Evolutionary conservation across 2,329 filamentous ascomycete species (phyloP).

Genomic region (Verticillium longisporum): DNA sequence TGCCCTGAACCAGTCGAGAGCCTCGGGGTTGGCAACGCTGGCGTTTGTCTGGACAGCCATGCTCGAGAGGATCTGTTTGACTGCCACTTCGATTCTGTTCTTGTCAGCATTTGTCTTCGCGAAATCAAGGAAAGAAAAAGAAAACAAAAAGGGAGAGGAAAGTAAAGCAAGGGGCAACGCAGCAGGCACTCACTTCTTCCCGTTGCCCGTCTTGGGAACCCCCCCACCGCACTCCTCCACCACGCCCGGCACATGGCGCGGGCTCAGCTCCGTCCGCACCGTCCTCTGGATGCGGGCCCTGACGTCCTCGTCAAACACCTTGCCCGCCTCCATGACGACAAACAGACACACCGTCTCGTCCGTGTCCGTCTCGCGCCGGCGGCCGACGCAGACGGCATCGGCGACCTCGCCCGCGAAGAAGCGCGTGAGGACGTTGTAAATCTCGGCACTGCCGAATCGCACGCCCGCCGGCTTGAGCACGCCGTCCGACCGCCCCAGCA

Average conservation of each 20-base stretch:
- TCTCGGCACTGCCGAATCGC: slow-evolving; percentile 87
- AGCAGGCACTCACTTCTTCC: slow-evolving; percentile 71
- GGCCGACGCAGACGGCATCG: slow-evolving; percentile 82
- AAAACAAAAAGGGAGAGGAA: too few relatives aligned
- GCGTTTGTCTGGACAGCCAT: slow-evolving; percentile 82
- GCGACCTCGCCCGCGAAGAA: slow-evolving; percentile 74
- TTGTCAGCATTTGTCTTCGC: slow-evolving; percentile 8
- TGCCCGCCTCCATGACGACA: slow-evolving; percentile 62
- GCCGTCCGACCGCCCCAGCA: slow-evolving; percentile 89
- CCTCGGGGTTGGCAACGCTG: slow-evolving; percentile 86
- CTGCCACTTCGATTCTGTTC: slow-evolving; percentile 77
- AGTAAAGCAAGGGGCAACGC: too few relatives aligned
- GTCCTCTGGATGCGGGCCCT: slow-evolving; percentile 56
- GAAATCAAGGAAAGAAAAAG: too few relatives aligned
- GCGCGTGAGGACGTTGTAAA: slow-evolving; percentile 87
- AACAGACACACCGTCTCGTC: slow-evolving; percentile 90
- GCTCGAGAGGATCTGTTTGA: slow-evolving; percentile 92
- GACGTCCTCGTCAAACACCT: slow-evolving; percentile 52
- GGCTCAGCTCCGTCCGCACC: slow-evolving; percentile 73
- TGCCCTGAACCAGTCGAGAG: slow-evolving; percentile 77
- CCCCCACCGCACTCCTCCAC: slow-evolving; percentile 72
- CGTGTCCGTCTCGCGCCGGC: slow-evolving; percentile 60
- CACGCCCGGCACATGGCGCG: slow-evolving; percentile 80
- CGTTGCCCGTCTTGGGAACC: slow-evolving; percentile 87
- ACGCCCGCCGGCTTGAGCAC: slow-evolving; percentile 90